Evolutionary conservation across 1,139 yeast genomes (phyloP).

Genomic region (Kluyveromyces marxianus): DNA sequence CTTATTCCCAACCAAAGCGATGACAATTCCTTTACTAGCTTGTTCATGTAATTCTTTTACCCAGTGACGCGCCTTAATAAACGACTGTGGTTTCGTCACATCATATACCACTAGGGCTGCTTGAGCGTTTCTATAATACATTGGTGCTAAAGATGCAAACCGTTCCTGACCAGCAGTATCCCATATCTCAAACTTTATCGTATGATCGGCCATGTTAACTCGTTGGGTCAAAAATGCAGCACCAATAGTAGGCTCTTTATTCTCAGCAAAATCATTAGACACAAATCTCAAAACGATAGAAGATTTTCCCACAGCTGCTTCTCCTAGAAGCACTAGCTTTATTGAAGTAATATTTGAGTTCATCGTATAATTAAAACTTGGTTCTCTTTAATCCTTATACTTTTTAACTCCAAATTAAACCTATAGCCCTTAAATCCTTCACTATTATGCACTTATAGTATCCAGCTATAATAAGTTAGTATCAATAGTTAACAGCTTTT

Average conservation of each 20-base stretch:
- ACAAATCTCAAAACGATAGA: constrained; percentile 89
- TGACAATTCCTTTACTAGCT: constrained; percentile 82
- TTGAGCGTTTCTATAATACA: constrained; percentile 98
- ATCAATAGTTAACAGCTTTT: too few species aligned
- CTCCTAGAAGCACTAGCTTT: constrained; percentile 84
- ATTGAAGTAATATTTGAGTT: constrained; percentile 53
- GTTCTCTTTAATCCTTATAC: neutral
- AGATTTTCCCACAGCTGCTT: constrained; percentile 97
- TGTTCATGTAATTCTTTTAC: constrained; percentile 94
- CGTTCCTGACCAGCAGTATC: constrained; percentile 99
- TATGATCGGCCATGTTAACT: constrained; percentile 82
- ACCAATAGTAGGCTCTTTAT: constrained; percentile 95
- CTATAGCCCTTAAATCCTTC: too few species aligned
- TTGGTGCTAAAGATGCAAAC: constrained; percentile 92
- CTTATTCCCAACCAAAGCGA: constrained; percentile 92
- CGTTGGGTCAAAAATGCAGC: constrained; percentile 96
- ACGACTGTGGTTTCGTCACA: constrained; percentile 93
- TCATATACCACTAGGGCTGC: constrained; percentile 96
- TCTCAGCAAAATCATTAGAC: constrained; percentile 92
- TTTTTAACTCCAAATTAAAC: neutral
- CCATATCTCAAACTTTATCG: constrained; percentile 96
- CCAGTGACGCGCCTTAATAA: constrained; percentile 98
- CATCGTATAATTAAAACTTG: constrained; percentile 10
- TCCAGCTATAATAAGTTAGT: too few species aligned
- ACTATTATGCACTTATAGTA: too few species aligned